Evolutionary conservation across 2,329 filamentous ascomycete species (phyloP).

Genomic region (Microcyclosporella mali): DNA sequence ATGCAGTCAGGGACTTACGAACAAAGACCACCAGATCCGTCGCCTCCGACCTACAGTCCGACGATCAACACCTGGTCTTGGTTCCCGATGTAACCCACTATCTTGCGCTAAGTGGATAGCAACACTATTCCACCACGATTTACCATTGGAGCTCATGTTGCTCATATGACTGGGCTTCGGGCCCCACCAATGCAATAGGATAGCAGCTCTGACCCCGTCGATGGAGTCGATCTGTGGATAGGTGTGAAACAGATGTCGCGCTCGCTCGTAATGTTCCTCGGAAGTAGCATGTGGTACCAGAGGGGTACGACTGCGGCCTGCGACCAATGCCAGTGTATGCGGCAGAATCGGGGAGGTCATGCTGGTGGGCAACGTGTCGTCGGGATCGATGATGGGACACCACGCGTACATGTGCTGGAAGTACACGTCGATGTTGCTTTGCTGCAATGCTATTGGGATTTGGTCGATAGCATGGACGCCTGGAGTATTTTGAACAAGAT

Average conservation of each 20-base stretch:
- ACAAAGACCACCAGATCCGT: slow-evolving; percentile 1
- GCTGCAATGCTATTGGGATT: not conserved
- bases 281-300: not conserved
- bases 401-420: not conserved
- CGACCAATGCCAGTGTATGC: not conserved
- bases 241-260: not conserved
- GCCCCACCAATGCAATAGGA: too few relatives aligned
- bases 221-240: too few relatives aligned
- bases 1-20: too few relatives aligned
- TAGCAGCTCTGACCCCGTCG: too few relatives aligned
- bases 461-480: not conserved
- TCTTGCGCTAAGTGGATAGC: not conserved
- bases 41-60: not conserved
- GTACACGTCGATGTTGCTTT: slow-evolving; percentile 1
- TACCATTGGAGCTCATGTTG: too few relatives aligned
- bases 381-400: slow-evolving; percentile 1
- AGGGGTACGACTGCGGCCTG: not conserved
- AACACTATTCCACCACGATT: not conserved
- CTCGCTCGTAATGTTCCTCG: not conserved
- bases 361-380: too few relatives aligned
- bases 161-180: too few relatives aligned
- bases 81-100: not conserved
- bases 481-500: too few relatives aligned
- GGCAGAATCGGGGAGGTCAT: not conserved
- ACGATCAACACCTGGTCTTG: not conserved